phyloP scores from a whole-genome alignment of 495 filamentous ascomycete species.

The Trichocladium uniseriatum region DNA sequence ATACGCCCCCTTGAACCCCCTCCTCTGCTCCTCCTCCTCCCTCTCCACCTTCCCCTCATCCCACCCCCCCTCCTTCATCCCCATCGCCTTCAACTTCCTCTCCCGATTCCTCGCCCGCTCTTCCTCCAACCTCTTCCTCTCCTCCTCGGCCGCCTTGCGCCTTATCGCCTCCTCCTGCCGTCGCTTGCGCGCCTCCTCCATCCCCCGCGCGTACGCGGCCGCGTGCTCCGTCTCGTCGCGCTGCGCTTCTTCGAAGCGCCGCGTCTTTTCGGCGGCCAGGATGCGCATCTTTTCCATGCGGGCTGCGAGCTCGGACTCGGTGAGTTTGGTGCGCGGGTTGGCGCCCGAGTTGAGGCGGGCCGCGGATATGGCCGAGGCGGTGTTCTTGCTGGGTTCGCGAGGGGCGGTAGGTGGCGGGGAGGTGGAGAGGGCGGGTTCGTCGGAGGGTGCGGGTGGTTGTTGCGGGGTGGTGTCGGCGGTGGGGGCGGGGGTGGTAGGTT shows the following conservation, averaged over 20 bases:
- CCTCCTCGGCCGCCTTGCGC: slow-evolving; percentile 32
- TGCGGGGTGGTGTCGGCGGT: neutral
- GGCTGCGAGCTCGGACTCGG: slow-evolving; percentile 41
- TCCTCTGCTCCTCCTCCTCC: slow-evolving; percentile 24
- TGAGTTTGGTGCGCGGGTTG: slow-evolving; percentile 44
- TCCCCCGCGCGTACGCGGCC: slow-evolving; percentile 39
- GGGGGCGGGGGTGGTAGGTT: neutral
- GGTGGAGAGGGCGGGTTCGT: neutral
- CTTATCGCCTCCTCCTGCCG: slow-evolving; percentile 34
- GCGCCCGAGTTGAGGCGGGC: slow-evolving; percentile 36
- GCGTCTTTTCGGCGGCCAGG: slow-evolving; percentile 36
- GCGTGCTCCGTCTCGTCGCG: slow-evolving; percentile 44
- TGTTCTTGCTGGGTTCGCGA: slow-evolving; percentile 3
- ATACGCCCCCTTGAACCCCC: slow-evolving; percentile 33
- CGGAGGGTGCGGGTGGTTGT: neutral
- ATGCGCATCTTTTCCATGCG: slow-evolving; percentile 45
- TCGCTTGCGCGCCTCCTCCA: slow-evolving; percentile 42
- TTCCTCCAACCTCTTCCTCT: slow-evolving; percentile 38
- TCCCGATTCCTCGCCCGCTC: slow-evolving; percentile 40
- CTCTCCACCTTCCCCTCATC: slow-evolving; percentile 36
- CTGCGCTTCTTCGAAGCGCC: slow-evolving; percentile 41
- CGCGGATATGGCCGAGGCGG: slow-evolving; percentile 21
- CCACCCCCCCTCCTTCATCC: slow-evolving; percentile 35
- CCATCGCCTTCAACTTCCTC: slow-evolving; percentile 40
- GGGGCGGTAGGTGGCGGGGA: neutral